Base-by-base conservation (phyloP, 108 stramenopile genomes). In the Cylindrotheca closterium region DNA sequence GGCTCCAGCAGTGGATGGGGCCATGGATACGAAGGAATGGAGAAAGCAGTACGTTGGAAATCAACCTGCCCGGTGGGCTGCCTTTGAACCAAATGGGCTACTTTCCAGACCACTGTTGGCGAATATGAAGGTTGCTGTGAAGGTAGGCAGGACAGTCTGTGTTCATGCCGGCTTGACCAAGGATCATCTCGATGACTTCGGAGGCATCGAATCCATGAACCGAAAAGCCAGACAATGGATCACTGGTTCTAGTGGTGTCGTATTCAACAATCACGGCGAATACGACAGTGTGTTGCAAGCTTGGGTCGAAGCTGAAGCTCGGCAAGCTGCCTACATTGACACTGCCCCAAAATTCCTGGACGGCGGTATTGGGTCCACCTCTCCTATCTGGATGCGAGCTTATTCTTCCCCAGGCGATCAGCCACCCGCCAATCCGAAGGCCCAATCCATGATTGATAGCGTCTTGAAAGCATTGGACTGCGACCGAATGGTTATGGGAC, bases 401-500 rank as follows among this genome's bases (percentile, higher is more conserved):
- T 92, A 87, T 56, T 77, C 74, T 30, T 56, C 55, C 18, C 91
- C 91, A 15, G 63, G 65, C 34, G 82, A 92, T 73, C 24, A 15
- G 0, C 62, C 65, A 51, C 85, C 84, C 0, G 60, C 60, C 27
- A 67, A 75, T 58, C 30, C n/a, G 0, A 54, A 37, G 15, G 53
- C 62, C 54, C 19, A 31, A 70, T 61, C 60, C 46, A 58, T 58
- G 63, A 50, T 72, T 2, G 52, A 77, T 50, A 62, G 37, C 32
- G 75, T 42, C 52, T 49, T 51, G 55, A 55, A 48, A 29, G 60
- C 24, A 70, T 19, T 72, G 21, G 28, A 66, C 4, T 58, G 49
- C 26, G 78, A 82, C 34, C 65, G 89, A 25, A 88, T 91, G 82
- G 84, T 87, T 27, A 87, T 92, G 82, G 91, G 91, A 1, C 91